Base-by-base conservation (phyloP, 257 asterid genomes). In the Solanum etuberosum region DNA sequence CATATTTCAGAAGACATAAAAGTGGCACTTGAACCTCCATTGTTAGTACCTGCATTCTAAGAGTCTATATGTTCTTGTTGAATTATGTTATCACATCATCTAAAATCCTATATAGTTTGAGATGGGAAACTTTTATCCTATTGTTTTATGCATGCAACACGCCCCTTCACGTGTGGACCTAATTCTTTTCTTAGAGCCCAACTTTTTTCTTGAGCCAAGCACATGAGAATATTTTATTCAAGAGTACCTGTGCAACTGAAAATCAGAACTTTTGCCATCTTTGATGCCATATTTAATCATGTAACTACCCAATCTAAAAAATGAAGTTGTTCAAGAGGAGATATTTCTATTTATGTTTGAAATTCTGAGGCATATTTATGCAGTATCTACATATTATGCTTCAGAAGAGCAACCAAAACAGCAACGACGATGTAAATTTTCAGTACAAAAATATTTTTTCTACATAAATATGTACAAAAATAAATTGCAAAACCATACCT, bases 401-500 rank as follows among this genome's bases (percentile, higher is more conserved):
- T 81, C 70, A 81, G 67, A 76, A 71, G 70, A 31, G 43, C 63
- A 70, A 34, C 12, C 85, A 48, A 48, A 80, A 16, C 67, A 80
- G 70, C 70, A 48, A 81, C 13, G 29, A 48, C 38, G 4, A 46
- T 29, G 85, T 18, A 80, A 80, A 46, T 65, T 31, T 51, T 57
- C 84, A 68, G 54, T 23, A 31, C 84, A 27, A 78, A 43, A 78
- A 8, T 4, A 76, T 14, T 23, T n/a, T 77, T 77, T 14, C 61
- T 6, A 38, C 25, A 29, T 14, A 42, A 78, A 46, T 27, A 48
- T 16, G 18, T 80, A 12, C 27, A 78, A 29, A 70, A 23, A 15
- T 40, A 23, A 76, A 51, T 71, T 83, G 86, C 83, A 83, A 85
- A 86, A 86, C 21, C 37, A 34, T 92, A 95, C 98, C 98, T 94